Evolutionary conservation across 176 grass and related monocot genomes (phyloP), one percentile per base, ranked within the genome.

Genomic region (Oryza officinalis): DNA sequence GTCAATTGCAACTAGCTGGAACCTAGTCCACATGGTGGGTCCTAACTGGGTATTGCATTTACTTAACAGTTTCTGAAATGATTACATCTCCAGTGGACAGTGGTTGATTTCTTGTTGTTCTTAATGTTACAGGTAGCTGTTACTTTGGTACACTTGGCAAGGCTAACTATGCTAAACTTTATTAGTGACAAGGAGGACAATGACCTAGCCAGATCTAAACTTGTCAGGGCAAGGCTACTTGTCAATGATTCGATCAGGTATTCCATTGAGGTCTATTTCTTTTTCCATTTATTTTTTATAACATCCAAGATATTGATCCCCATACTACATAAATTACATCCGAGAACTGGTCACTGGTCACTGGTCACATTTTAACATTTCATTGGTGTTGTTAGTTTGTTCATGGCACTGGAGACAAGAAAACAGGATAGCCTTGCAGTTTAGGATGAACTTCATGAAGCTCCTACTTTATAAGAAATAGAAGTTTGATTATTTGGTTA

Each of bases 191-290:
- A 84, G 73, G 63, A 54, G 67, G 86, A 91, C 79, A 54, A 18
- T 37, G 92, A 92, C 67, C 28, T 86, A 9, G 74, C 84, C 46
- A 63, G 15, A 72, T 49, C 71, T 75, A 57, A 89, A 80, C 76
- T 97, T 76, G 43, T 77, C 27, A 94, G 65, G 33, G 88, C 90
- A 78, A 83, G 93, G 65, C 65, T 86, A 52, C 83, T 90, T 83
- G 74, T 88, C 57, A 81, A 88, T 86, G 87, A 79, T 76, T 88
- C 96, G 67, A 95, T 90, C 76, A 95, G 95, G 95, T 95, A 85
- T 77, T 54, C 40, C 59, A n/a, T 80, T 80, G 13, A 35, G 17
- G 2, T 79, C 7, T 8, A 4, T 54, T 27, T 43, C 32, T 22
- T 57, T 57, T 57, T 57, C n/a, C n/a, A n/a, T n/a, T n/a, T n/a